A percentile compares a stretch with the other conserved stretches of the same genome.
These are phyloP conservation scores for Trametes polyzona DNA, from an alignment of 1,284 basidiomycete genomes.

Conservation along the genomic window DNA sequence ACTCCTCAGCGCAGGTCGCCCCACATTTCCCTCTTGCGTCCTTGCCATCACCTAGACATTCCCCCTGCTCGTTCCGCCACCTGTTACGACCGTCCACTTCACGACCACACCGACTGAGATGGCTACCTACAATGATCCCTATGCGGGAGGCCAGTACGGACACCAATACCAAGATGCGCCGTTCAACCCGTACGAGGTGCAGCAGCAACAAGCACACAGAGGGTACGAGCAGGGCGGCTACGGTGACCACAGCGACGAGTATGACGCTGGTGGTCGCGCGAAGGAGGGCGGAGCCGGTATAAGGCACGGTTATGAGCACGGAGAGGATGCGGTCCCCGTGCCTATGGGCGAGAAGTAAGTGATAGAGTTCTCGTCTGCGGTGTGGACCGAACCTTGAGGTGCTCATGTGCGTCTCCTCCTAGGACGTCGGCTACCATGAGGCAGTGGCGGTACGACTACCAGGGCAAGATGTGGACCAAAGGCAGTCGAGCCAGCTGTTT, in stretches of 20 bases:
- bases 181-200: conserved; percentile 53
- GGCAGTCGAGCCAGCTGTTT: conserved; percentile 57
- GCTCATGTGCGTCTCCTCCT: not conserved
- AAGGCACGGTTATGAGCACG: conserved; percentile 29
- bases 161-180: conserved; percentile 43
- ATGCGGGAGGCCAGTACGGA: conserved; percentile 42
- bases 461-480: conserved; percentile 67
- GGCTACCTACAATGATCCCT: conserved; percentile 55
- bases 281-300: conserved; percentile 24
- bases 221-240: conserved; percentile 41
- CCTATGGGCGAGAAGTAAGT: conserved; percentile 23
- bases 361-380: not conserved
- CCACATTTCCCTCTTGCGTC: not conserved
- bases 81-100: not conserved
- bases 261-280: conserved; percentile 41
- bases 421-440: conserved; percentile 33
- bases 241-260: conserved; percentile 46
- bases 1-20: conserved; percentile 19
- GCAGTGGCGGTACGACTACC: conserved; percentile 58
- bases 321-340: conserved; percentile 25
- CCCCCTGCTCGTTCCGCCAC: not conserved
- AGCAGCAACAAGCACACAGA: conserved; percentile 42
- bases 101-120: conserved; percentile 19
- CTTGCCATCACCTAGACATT: not conserved
- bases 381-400: not conserved